Base-by-base conservation (phyloP, 768 basidiomycete species). In the Tylopilus sp. region DNA sequence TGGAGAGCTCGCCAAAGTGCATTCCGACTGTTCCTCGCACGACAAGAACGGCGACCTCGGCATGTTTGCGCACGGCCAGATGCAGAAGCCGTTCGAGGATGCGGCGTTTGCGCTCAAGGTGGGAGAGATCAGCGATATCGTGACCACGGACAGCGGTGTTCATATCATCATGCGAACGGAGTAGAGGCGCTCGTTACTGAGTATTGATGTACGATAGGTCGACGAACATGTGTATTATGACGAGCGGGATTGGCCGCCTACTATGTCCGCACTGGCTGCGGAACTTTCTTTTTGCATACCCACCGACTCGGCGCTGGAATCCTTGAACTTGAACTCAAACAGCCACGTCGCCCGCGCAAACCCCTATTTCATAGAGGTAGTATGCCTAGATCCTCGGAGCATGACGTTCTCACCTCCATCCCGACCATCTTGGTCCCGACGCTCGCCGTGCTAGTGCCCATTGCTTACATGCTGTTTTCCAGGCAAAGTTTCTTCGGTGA, bases 61-160 rank as follows among this genome's bases (percentile, higher is more conserved):
- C 0, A 78, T 77, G 76, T 99, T 99, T 64, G 81, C 79, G 1
- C 82, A 71, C 17, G 89, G 87, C 1, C 87, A 91, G 75, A 99
- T 99, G 97, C 97, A 99, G 73, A 93, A 91, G 72, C 86, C 92
- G 31, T 99, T 99, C 64, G 95, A 98, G 72, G 92, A 95, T 28
- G 89, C 91, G 29, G 76, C 90, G 12, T 95, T 80, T 69, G 80
- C 72, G 3, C 76, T 94, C 57, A 65, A 83, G 44, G 79, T 87
- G 21, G 89, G 85, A 9, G 71, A 89, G 72, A 85, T 94, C 66
- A 92, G 89, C 69, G 86, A 83, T 26, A 74, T 93, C 42, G 82
- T 98, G 65, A 83, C 81, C 62, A 89, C 96, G 42, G 95, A 98
- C 60, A 95, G 92, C 60, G 97, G 97, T 19, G 92, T 98, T 21